These are phyloP conservation scores for Sphenostylis stenocarpa DNA, from an alignment of 306 rosid species.

Conservation along the genomic window DNA sequence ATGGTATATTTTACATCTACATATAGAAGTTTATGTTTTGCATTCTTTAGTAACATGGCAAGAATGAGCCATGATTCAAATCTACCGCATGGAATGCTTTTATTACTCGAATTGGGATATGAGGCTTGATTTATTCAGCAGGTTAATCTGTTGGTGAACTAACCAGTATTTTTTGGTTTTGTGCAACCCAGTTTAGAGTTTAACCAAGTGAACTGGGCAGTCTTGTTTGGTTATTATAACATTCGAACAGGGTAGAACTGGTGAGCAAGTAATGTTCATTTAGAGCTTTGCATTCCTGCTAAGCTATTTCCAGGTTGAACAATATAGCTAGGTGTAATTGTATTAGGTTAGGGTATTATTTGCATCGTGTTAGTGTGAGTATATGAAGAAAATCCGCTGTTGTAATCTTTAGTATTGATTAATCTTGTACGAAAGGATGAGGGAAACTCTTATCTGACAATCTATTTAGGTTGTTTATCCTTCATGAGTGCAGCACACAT, in stretches of 20 bases:
- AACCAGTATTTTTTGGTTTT: background rate
- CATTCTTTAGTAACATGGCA: background rate
- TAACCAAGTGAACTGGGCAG: background rate
- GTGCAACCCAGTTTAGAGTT: background rate
- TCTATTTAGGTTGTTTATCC: background rate
- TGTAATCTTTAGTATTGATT: background rate
- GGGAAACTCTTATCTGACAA: background rate
- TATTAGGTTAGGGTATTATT: background rate
- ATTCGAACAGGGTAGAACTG: background rate
- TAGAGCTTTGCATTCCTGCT: background rate
- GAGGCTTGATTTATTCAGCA: background rate
- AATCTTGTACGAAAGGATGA: background rate
- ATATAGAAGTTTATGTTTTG: background rate
- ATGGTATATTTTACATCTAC: constrained; percentile 7
- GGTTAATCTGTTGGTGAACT: background rate
- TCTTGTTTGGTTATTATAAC: background rate
- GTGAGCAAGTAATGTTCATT: background rate
- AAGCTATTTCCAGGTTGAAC: background rate
- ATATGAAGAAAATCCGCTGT: background rate
- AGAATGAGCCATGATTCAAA: background rate
- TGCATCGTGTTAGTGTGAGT: background rate
- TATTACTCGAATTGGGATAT: background rate
- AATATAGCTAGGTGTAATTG: background rate
- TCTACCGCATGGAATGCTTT: background rate
- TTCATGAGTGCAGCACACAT: background rate